phyloP scores from a whole-genome alignment of 805 yeast species.

The Ogataea neopini region DNA sequence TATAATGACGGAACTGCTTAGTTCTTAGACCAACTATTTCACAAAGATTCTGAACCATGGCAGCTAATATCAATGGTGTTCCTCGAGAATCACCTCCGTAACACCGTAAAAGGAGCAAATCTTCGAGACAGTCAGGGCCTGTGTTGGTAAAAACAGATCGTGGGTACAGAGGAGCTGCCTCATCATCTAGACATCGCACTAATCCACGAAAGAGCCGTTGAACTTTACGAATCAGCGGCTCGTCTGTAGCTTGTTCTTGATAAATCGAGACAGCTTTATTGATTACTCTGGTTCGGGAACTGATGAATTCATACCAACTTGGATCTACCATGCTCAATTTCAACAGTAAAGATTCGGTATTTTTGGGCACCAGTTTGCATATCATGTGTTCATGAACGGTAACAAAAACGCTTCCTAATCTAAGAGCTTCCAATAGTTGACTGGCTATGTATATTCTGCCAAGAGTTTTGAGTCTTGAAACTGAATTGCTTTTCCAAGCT shows the following conservation, averaged over 20 bases:
- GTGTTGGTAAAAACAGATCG: background rate
- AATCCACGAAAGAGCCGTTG: background rate
- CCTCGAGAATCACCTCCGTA: constrained; percentile 17
- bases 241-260: constrained; percentile 3
- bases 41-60: constrained; percentile 14
- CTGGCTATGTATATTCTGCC: constrained; percentile 22
- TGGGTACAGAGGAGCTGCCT: background rate
- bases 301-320: constrained; percentile 24
- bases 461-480: constrained; percentile 14
- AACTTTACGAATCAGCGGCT: constrained; percentile 7
- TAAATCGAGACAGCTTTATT: constrained; percentile 2
- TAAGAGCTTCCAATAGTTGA: constrained; percentile 20
- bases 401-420: constrained; percentile 11
- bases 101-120: constrained; percentile 10
- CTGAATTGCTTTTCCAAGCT: constrained; percentile 5
- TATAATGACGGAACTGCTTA: constrained; percentile 1
- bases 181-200: background rate
- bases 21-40: constrained; percentile 7
- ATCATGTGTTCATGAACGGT: background rate
- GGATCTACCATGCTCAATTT: constrained; percentile 25
- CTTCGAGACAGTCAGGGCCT: constrained; percentile 9
- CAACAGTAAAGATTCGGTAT: constrained; percentile 19
- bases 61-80: constrained; percentile 2
- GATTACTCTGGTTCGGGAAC: constrained; percentile 12
- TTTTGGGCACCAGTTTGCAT: constrained; percentile 7